A percentile compares a stretch with the other conserved stretches of the same genome.
Conservation (phyloP, 164 flowering plant genomes). For the Umbellularia californica region DNA sequence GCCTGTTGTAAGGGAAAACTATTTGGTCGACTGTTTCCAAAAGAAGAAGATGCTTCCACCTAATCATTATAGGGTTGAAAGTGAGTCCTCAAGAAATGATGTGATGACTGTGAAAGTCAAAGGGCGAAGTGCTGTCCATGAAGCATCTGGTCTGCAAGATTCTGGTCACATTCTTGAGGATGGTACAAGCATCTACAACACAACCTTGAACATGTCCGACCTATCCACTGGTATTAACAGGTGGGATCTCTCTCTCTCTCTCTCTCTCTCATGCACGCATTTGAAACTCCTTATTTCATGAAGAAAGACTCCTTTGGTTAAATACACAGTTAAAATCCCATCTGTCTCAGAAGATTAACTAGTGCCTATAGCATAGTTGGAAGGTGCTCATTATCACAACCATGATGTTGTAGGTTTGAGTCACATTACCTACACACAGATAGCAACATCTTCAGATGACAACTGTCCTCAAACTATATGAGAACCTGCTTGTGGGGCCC, state of each 20-base stretch:
- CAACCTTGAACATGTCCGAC: slow-evolving; percentile 91
- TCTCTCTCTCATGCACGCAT: neutral
- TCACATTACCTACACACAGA: too few species aligned
- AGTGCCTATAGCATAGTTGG: too few species aligned
- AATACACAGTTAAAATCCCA: too few species aligned
- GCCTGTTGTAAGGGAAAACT: slow-evolving; percentile 83
- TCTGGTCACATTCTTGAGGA: slow-evolving; percentile 91
- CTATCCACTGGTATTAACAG: slow-evolving; percentile 90
- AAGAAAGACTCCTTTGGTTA: too few species aligned
- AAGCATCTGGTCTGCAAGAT: slow-evolving; percentile 87
- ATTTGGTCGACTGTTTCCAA: slow-evolving; percentile 68
- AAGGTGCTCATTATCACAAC: too few species aligned
- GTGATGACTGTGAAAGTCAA: slow-evolving; percentile 83
- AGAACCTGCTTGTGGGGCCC: too few species aligned
- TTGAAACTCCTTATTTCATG: too few species aligned
- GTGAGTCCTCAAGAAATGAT: slow-evolving; percentile 36
- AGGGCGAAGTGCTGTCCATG: slow-evolving; percentile 93
- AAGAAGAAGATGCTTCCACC: slow-evolving; percentile 75
- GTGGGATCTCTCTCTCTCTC: slow-evolving; percentile 23
- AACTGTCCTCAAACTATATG: too few species aligned
- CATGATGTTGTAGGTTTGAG: too few species aligned
- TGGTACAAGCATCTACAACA: slow-evolving; percentile 78
- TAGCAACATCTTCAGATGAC: too few species aligned
- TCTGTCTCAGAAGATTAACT: too few species aligned
- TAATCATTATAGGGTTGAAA: slow-evolving; percentile 67